Evolutionary conservation across 2,329 filamentous ascomycete genomes (phyloP), one percentile per base, ranked within the genome.

Genomic region (Ascochyta clinopodiicola): DNA sequence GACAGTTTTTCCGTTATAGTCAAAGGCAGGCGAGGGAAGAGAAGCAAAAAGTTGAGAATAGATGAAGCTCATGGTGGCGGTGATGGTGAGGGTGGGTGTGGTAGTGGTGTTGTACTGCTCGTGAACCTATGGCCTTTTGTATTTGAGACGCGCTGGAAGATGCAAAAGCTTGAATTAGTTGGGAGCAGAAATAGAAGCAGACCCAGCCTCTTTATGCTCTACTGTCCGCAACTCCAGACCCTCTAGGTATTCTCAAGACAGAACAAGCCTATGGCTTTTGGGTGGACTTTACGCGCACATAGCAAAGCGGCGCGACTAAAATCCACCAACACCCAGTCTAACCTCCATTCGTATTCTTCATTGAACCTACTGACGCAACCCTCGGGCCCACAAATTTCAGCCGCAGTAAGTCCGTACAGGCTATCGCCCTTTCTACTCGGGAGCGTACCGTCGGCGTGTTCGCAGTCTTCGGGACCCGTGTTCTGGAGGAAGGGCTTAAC

Each of bases 1-100:
- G 44, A 78, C 65, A 0, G 76, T 77, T 50, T 79, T 71, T n/a
- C 60, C 63, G 3, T 29, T 55, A 48, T 56, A 64, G 51, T 57
- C 39, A 15, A 42, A 49, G 2, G 42, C 54, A 17, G 62, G 63
- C 10, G 56, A 49, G 10, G 51, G 43, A 3, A 63, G 76, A 6
- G 64, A 74, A 27, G 74, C 56, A 51, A 78, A 69, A 57, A 78
- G 70, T 51, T 79, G 78, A 24, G 61, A 66, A 59, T 78, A 74
- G 38, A 80, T 52, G 59, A 79, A 77, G 19, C 48, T 48, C 59
- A 61, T 61, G 35, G 13, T 47, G 19, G 15, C 27, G 17, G 6
- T 31, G 19, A 8, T 17, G 10, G 36, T 24, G 17, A 17, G 17
- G 17, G 17, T 17, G 17, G 17, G 17, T 24, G 22, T 24, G 22